Evolutionary conservation across 2,329 filamentous ascomycete species (phyloP).

Genomic region (Xylariaceae sp.): DNA sequence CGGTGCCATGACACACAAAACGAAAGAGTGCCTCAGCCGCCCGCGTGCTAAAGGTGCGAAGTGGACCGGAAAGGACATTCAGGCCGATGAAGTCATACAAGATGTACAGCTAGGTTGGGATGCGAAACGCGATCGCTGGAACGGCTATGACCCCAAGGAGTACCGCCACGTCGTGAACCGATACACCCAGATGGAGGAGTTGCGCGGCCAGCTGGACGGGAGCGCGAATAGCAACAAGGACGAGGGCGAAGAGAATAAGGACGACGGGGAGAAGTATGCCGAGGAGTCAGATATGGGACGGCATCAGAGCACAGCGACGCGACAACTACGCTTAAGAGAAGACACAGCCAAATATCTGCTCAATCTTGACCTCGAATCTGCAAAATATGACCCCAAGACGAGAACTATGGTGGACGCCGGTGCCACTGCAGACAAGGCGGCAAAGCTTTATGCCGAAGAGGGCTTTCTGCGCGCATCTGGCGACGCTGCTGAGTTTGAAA

Average conservation of each 20-base stretch:
- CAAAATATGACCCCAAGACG: conserved; percentile 96
- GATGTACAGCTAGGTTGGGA: conserved; percentile 90
- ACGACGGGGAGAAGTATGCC: conserved; percentile 71
- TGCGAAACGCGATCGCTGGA: conserved; percentile 95
- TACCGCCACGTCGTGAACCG: conserved; percentile 85
- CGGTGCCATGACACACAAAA: conserved; percentile 93
- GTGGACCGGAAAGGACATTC: conserved; percentile 88
- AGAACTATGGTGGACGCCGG: conserved; percentile 83
- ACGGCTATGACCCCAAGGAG: conserved; percentile 88
- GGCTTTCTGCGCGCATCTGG: conserved; percentile 85
- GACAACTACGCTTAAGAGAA: conserved; percentile 86
- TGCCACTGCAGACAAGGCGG: conserved; percentile 71
- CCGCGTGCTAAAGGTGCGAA: conserved; percentile 85
- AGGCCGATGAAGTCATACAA: conserved; percentile 83
- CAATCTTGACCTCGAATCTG: conserved; percentile 91
- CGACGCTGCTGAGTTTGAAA: conserved; percentile 88
- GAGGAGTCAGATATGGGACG: conserved; percentile 96
- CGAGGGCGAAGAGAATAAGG: conserved; percentile 46
- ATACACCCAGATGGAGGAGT: conserved; percentile 76
- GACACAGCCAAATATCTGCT: conserved; percentile 96
- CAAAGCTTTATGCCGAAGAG: conserved; percentile 82
- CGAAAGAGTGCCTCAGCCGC: conserved; percentile 84
- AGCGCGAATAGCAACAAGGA: conserved; percentile 32
- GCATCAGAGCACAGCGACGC: conserved; percentile 82
- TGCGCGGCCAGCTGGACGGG: conserved; percentile 50